These are phyloP conservation scores for Blepharisma japonicum DNA, from an alignment of 73 alveolate genomes.

Conservation along the genomic window DNA sequence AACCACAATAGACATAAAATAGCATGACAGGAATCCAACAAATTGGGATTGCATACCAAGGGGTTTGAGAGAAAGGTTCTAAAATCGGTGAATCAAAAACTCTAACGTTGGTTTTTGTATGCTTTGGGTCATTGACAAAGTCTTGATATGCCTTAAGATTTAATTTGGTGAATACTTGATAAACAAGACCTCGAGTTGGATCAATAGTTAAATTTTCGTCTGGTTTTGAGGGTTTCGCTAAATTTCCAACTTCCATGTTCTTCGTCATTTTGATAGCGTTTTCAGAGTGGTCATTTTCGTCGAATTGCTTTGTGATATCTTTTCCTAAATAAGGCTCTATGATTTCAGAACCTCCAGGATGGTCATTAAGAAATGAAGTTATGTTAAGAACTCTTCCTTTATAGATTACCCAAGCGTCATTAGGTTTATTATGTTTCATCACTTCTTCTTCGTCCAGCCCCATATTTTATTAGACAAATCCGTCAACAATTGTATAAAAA, in stretches of 20 bases:
- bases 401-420: constrained; percentile 31
- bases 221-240: background rate
- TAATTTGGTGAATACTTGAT: constrained; percentile 28
- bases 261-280: background rate
- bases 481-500: too few species aligned
- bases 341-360: constrained; percentile 52
- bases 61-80: constrained; percentile 53
- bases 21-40: constrained; percentile 57
- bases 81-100: constrained; percentile 42
- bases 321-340: constrained; percentile 31
- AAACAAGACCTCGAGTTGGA: constrained; percentile 30
- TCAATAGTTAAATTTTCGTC: constrained; percentile 30
- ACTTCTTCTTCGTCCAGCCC: background rate
- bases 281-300: constrained; percentile 22
- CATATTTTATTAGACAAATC: too few species aligned
- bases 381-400: constrained; percentile 42
- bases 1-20: constrained; percentile 15
- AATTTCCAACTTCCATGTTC: background rate
- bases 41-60: constrained; percentile 56
- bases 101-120: constrained; percentile 41
- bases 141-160: constrained; percentile 39
- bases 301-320: constrained; percentile 11
- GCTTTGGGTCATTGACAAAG: constrained; percentile 64
- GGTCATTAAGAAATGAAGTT: constrained; percentile 41
- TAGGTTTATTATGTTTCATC: background rate